These are phyloP conservation scores for Withania somnifera DNA, from an alignment of 305 asterid genomes.

Conservation along the genomic window DNA sequence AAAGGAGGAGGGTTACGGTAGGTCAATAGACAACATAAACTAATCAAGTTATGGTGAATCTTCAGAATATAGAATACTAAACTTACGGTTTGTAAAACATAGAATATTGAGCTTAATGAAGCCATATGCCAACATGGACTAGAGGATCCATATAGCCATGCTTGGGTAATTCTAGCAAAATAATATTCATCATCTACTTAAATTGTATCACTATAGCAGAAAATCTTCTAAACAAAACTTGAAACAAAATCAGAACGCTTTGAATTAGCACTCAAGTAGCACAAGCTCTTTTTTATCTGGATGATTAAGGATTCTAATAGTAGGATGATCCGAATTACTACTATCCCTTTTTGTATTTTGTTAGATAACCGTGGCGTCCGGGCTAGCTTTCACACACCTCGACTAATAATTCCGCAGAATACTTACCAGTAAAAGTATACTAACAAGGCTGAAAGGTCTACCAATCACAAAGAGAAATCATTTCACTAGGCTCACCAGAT, in stretches of 20 bases:
- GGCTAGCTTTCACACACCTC: no score
- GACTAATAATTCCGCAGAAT: no score
- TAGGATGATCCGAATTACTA: not conserved
- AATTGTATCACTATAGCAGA: not conserved
- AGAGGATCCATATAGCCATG: not conserved
- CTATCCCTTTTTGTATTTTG: not conserved
- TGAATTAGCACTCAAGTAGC: not conserved
- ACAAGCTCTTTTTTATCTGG: not conserved
- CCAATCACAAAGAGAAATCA: not conserved
- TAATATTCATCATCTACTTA: not conserved
- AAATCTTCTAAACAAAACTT: not conserved
- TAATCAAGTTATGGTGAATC: not conserved
- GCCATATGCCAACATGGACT: not conserved
- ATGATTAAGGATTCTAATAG: not conserved
- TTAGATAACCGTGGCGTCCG: no score
- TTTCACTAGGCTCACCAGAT: not conserved
- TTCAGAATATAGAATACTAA: not conserved
- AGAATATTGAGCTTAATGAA: not conserved
- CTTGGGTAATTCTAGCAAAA: not conserved
- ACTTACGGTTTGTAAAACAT: no score
- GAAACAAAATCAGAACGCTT: not conserved
- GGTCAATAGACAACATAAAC: not conserved
- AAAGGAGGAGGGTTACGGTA: not conserved
- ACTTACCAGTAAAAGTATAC: not conserved
- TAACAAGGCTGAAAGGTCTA: not conserved